These are phyloP conservation scores for Telfairia occidentalis DNA, from an alignment of 331 rosid genomes.

Conservation along the genomic window DNA sequence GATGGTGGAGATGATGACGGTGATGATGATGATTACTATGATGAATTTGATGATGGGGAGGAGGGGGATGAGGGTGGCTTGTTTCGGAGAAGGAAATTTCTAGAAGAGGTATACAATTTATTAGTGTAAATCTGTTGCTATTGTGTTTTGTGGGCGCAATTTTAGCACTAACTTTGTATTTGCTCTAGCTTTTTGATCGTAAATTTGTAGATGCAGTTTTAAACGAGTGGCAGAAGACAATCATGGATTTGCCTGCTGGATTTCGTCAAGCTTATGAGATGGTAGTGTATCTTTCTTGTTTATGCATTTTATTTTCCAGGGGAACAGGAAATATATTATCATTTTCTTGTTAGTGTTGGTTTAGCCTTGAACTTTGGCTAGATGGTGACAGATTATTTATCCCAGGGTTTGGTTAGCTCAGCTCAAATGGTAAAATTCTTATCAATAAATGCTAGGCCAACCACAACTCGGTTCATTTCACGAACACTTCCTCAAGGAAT, in stretches of 20 bases:
- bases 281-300: conserved; percentile 33
- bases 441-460: conserved; percentile 87
- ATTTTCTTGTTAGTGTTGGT: background rate
- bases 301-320: background rate
- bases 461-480: conserved; percentile 63
- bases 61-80: conserved; percentile 97
- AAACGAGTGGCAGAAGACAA: conserved; percentile 88
- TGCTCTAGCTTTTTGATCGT: conserved; percentile 74
- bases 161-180: conserved; percentile 17
- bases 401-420: conserved; percentile 92
- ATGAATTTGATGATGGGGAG: conserved; percentile 89
- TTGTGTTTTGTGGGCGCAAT: conserved; percentile 12
- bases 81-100: conserved; percentile 65
- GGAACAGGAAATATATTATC: conserved; percentile 6
- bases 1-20: conserved; percentile 93
- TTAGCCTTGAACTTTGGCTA: background rate
- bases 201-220: conserved; percentile 93
- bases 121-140: background rate
- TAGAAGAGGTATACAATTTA: conserved; percentile 68
- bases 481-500: conserved; percentile 65
- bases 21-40: conserved; percentile 89
- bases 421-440: conserved; percentile 85
- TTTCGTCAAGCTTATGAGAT: conserved; percentile 96
- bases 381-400: conserved; percentile 23
- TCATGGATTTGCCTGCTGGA: conserved; percentile 96